Percentiles rank a stretch among this genome's conserved stretches.
phyloP scores from a whole-genome alignment of 768 basidiomycete species.

The Tricholoma bakamatsutake region DNA sequence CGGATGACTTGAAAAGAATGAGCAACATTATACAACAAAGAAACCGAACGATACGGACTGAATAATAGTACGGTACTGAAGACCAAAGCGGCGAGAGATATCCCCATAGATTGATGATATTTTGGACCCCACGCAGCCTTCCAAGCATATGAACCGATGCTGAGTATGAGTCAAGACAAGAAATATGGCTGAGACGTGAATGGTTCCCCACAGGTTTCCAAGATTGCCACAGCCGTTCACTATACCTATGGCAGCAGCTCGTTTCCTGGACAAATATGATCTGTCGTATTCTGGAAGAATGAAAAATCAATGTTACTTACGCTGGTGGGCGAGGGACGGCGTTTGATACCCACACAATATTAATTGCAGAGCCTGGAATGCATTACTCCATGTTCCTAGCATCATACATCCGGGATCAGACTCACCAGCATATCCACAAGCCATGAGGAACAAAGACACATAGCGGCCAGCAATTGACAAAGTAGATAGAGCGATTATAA shows the following conservation, averaged over 20 bases:
- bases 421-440: conserved; percentile 35
- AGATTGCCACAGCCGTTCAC: conserved; percentile 33
- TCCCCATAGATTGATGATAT: too few relatives aligned
- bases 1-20: conserved; percentile 27
- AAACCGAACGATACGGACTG: conserved; percentile 15
- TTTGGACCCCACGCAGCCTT: too few relatives aligned
- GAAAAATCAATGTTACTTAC: conserved; percentile 17
- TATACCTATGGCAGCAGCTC: too few relatives aligned
- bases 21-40: not conserved
- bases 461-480: conserved; percentile 47
- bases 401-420: conserved; percentile 12
- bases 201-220: conserved; percentile 47
- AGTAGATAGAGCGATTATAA: conserved; percentile 36
- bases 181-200: too few relatives aligned
- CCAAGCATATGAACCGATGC: too few relatives aligned
- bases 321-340: conserved; percentile 32
- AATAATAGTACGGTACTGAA: conserved; percentile 27
- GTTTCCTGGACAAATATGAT: too few relatives aligned
- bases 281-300: conserved; percentile 43
- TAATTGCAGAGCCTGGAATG: conserved; percentile 35
- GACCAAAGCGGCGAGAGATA: conserved; percentile 13
- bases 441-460: conserved; percentile 59
- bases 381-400: not conserved
- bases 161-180: conserved; percentile 20
- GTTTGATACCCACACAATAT: conserved; percentile 51